Evolutionary conservation across 2,329 filamentous ascomycete species (phyloP), one percentile per base, ranked within the genome.

Genomic region (Domatiomyces catenatus): DNA sequence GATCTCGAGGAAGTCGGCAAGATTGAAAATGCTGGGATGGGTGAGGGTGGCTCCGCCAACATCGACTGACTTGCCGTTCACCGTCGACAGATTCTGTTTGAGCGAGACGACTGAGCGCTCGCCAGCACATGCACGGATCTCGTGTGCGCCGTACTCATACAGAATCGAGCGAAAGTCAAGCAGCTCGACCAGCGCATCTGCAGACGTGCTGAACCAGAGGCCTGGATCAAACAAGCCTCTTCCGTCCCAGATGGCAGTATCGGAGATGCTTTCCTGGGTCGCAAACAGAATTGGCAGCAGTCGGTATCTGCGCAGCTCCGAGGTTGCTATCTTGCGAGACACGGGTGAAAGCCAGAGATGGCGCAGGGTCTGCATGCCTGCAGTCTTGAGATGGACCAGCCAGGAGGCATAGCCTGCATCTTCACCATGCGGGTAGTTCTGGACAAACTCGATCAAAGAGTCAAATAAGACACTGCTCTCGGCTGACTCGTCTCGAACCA

Each of bases 1-100:
- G 8, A 83, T 66, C 54, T 85, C 81, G 63, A 92, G 76, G 61
- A 96, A 96, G 67, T 98, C 92, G 60, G 94, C 92, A 19, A 96
- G 75, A 57, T 95, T 88, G 61, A 96, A 94, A 5, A 96, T 76
- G 2, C 84, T 88, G 0, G 83, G 76, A 52, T 87, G 84, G 24
- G 73, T 69, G 39, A 84, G 71, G 4, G 79, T 71, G 49, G 85
- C 77, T 46, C 83, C 81, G 52, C 78, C 79, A 12, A 83, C 76
- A 8, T 77, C 73, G 6, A 86, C 79, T 43, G 83, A 80, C 51
- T 60, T 68, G 4, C 92, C 92, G 44, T 89, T 79, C n/a, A 96
- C 71, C 0, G 86, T 71, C 2, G 74, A 74, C 32, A 80, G 66
- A 3, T 85, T 77, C 5, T 80, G 75, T 50, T 80, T 71, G 63